Evolutionary conservation across 2,329 filamentous ascomycete genomes (phyloP).

Genomic region (Fusarium sp.): DNA sequence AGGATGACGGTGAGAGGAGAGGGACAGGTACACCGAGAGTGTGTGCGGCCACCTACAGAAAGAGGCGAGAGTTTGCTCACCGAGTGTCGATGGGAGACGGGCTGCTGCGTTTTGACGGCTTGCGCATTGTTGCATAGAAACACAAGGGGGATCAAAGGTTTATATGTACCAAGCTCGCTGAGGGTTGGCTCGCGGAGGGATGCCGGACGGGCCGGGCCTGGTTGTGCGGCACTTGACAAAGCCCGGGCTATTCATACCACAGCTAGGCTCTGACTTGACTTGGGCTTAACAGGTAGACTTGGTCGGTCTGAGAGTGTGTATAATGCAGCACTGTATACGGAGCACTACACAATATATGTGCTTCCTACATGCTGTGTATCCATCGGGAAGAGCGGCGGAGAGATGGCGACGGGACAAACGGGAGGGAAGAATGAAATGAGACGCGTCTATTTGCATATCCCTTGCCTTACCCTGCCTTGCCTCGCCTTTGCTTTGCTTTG

Average conservation of each 20-base stretch:
- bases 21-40: neutral
- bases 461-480: neutral
- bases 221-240: constrained; percentile 11
- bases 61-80: constrained; percentile 33
- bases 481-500: neutral
- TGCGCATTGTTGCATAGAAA: constrained; percentile 10
- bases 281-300: neutral
- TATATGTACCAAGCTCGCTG: constrained; percentile 23
- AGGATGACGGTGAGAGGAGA: constrained; percentile 8
- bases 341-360: neutral
- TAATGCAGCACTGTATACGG: neutral
- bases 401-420: neutral
- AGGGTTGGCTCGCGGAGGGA: constrained; percentile 13
- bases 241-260: neutral
- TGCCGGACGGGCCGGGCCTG: constrained; percentile 36
- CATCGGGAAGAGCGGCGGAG: constrained; percentile 5
- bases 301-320: neutral
- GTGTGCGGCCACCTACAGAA: constrained; percentile 25
- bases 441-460: constrained; percentile 16
- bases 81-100: constrained; percentile 27
- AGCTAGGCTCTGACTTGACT: neutral
- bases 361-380: neutral
- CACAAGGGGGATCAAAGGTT: constrained; percentile 28
- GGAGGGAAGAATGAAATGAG: neutral
- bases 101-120: constrained; percentile 28